These are phyloP conservation scores for Scheffersomyces lignicola DNA, from an alignment of 1,139 yeast genomes.

Conservation along the genomic window DNA sequence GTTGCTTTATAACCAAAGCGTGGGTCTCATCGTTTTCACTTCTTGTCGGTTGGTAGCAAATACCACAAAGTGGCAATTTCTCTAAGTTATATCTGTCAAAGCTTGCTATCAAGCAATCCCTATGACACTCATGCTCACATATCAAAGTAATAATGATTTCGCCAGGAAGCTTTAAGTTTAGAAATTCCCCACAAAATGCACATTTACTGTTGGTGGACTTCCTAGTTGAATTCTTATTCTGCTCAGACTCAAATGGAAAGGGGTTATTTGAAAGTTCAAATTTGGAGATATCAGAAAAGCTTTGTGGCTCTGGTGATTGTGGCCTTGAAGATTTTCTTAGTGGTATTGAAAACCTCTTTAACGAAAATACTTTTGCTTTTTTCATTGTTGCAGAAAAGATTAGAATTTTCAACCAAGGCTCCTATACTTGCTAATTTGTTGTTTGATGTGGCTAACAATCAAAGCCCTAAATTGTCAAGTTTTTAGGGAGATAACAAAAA, in stretches of 20 bases:
- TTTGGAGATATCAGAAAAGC: not conserved
- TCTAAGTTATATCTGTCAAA: constrained; percentile 9
- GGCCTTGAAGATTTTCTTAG: not conserved
- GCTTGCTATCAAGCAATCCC: constrained; percentile 23
- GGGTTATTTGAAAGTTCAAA: not conserved
- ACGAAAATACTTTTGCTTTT: not conserved
- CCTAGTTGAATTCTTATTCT: constrained; percentile 5
- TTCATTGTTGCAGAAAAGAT: not conserved
- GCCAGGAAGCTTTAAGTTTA: constrained; percentile 18
- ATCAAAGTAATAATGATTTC: constrained; percentile 25
- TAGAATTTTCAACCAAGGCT: too few relatives aligned
- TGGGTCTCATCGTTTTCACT: constrained; percentile 8
- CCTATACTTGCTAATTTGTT: too few relatives aligned
- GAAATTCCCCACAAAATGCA: constrained; percentile 29
- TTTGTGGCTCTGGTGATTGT: not conserved
- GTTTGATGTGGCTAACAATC: too few relatives aligned
- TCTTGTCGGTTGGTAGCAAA: constrained; percentile 12
- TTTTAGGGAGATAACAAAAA: too few relatives aligned
- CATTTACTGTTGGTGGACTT: constrained; percentile 16
- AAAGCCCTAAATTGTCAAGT: too few relatives aligned
- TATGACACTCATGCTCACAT: constrained; percentile 31
- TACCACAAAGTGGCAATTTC: constrained; percentile 18
- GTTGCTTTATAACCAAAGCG: constrained; percentile 5
- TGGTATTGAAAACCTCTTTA: constrained; percentile 3
- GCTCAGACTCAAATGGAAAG: not conserved